Evolutionary conservation across 345 rosid genomes (phyloP).

Genomic region (Mallotus nudiflorus): DNA sequence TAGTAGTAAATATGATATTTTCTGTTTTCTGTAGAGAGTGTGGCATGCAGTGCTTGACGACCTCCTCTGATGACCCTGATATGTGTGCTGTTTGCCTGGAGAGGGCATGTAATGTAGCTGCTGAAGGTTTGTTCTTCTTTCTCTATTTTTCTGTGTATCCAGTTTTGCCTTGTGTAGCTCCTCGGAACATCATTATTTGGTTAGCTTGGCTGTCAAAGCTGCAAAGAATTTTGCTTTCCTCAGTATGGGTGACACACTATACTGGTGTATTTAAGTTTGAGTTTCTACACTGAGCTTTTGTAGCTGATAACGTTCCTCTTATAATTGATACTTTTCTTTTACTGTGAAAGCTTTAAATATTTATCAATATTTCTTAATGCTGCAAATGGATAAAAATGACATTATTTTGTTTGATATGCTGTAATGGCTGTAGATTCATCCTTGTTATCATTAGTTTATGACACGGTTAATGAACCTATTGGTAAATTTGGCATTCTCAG

Average conservation of each 20-base stretch:
- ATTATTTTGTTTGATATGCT: no score
- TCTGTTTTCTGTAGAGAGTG: conserved; percentile 53
- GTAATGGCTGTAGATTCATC: no score
- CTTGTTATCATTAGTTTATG: no score
- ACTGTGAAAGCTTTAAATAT: not conserved
- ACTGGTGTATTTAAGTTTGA: not conserved
- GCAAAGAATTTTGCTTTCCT: not conserved
- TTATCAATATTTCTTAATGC: not conserved
- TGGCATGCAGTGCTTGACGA: conserved; percentile 66
- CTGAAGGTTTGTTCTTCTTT: conserved; percentile 65
- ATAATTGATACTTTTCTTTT: not conserved
- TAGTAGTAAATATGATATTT: not conserved
- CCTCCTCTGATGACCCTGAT: conserved; percentile 69
- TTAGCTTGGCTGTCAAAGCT: not conserved
- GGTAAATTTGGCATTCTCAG: no score
- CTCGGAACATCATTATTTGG: not conserved
- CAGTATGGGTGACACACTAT: not conserved
- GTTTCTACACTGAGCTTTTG: not conserved
- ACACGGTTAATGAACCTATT: no score
- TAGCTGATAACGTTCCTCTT: no score
- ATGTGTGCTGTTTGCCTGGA: conserved; percentile 95
- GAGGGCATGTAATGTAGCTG: conserved; percentile 82
- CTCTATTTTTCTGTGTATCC: not conserved
- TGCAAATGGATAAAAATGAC: not conserved
- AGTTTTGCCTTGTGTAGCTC: not conserved